Conservation (phyloP, 2,329 filamentous ascomycete species). For the Epichloe coenophiala region DNA sequence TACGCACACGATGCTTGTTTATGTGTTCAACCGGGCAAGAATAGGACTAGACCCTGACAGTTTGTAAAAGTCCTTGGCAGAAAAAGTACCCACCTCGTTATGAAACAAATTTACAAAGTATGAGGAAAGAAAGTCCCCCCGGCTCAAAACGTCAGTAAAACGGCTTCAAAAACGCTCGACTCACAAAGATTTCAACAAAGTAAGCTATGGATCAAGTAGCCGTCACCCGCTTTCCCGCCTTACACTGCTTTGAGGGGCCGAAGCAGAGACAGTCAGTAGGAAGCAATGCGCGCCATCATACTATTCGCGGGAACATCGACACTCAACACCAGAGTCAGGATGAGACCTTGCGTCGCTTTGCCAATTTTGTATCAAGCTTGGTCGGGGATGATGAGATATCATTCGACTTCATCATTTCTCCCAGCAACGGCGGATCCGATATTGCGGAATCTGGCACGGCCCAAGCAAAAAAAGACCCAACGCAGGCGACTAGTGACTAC, state of each 20-base stretch:
- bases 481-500: not conserved
- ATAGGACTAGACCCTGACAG: not conserved
- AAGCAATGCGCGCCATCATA: not conserved
- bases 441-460: not conserved
- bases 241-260: not conserved
- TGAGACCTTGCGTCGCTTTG: not conserved
- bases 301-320: not conserved
- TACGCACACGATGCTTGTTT: not conserved
- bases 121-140: not conserved
- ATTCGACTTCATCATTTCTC: not conserved
- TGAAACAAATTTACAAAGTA: not conserved
- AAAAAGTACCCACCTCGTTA: not conserved
- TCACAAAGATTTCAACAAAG: too few relatives aligned
- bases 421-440: not conserved
- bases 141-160: not conserved
- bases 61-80: not conserved
- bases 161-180: not conserved
- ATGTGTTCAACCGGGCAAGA: not conserved
- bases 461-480: not conserved
- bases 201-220: not conserved
- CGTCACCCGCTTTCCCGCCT: not conserved
- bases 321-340: not conserved
- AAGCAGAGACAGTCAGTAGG: not conserved
- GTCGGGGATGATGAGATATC: constrained; percentile 3
- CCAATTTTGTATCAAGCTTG: not conserved